Evolutionary conservation across 768 basidiomycete genomes (phyloP), one percentile per base, ranked within the genome.

Genomic region (Candolleomyces efflorescens): DNA sequence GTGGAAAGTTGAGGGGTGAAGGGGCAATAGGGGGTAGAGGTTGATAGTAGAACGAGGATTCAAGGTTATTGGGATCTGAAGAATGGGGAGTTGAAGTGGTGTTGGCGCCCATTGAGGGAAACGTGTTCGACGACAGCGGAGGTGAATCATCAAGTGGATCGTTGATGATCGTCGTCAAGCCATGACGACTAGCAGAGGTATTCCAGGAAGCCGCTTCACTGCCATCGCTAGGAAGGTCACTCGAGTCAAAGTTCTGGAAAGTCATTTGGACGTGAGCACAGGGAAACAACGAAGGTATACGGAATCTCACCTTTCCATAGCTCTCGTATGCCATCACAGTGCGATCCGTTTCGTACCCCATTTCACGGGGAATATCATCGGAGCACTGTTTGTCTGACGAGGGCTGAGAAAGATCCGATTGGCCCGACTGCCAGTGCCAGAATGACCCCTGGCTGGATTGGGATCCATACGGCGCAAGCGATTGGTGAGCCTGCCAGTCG

Each of bases 141-240:
- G 52, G 51, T 58, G 63, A 66, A 27, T 65, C 64, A 24, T 67
- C 64, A 48, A 67, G 70, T 5, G 69, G 69, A 55, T 71, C 69
- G 12, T 64, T 61, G 23, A 71, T 60, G 17, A 68, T 56, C 15
- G 64, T 59, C 12, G 65, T 63, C 10, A 69, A 59, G 0, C 69
- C 70, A 24, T 64, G 62, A 18, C 69, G 59, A 11, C 56, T 59
- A 22, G 61, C 45, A 20, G 55, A 53, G 2, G 65, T 37, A 13
- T 65, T 62, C 70, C 72, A 73, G 41, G 63, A 59, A 20, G 62
- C 52, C 10, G 49, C 46, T 39, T 66, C 65, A 49, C 58, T 64
- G 20, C 60, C 62, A 22, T 64, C 64, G 54, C 61, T 60, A 5
- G 60, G 53, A 36, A 54, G 53, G 43, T 54, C 53, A 24, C 27